A percentile compares a stretch with the other conserved stretches of the same genome.
phyloP scores from a whole-genome alignment of 1,284 basidiomycete species.

The Puccinia horiana region DNA sequence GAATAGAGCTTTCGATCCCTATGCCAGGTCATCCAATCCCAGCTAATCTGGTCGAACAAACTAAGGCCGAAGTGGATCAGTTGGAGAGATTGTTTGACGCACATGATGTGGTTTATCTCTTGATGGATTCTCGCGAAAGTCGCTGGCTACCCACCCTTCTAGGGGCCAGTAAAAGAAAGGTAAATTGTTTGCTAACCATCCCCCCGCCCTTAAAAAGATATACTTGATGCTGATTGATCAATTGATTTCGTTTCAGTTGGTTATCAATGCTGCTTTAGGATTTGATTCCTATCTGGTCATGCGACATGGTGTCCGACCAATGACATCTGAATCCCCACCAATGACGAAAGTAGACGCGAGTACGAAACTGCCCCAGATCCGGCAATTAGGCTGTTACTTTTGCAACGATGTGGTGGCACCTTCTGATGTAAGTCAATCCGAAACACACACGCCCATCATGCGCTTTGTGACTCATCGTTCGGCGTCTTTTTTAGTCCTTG shows the following conservation, averaged over 20 bases:
- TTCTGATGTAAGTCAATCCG: conserved; percentile 75
- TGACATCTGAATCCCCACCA: conserved; percentile 44
- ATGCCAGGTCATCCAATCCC: conserved; percentile 96
- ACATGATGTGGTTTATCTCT: conserved; percentile 85
- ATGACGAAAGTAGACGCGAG: conserved; percentile 58
- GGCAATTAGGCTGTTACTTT: conserved; percentile 84
- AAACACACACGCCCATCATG: too few species aligned
- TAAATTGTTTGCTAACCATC: conserved; percentile 55
- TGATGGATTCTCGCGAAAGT: conserved; percentile 98
- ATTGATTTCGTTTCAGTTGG: conserved; percentile 64
- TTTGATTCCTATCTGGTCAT: conserved; percentile 97
- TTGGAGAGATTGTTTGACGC: conserved; percentile 76
- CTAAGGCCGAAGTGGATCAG: conserved; percentile 68
- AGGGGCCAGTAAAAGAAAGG: conserved; percentile 79
- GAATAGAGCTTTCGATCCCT: conserved; percentile 76
- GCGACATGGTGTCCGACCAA: conserved; percentile 77
- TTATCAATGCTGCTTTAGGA: conserved; percentile 91
- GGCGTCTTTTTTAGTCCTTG: conserved; percentile 67
- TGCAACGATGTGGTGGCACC: conserved; percentile 98
- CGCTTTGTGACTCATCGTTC: not conserved
- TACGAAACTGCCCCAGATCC: conserved; percentile 53
- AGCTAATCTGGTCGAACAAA: conserved; percentile 63
- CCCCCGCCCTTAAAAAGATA: not conserved
- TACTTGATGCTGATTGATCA: not conserved
- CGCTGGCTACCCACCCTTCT: conserved; percentile 92